Evolutionary conservation across 2,329 filamentous ascomycete species (phyloP).

Genomic region (Aspergillus niger): DNA sequence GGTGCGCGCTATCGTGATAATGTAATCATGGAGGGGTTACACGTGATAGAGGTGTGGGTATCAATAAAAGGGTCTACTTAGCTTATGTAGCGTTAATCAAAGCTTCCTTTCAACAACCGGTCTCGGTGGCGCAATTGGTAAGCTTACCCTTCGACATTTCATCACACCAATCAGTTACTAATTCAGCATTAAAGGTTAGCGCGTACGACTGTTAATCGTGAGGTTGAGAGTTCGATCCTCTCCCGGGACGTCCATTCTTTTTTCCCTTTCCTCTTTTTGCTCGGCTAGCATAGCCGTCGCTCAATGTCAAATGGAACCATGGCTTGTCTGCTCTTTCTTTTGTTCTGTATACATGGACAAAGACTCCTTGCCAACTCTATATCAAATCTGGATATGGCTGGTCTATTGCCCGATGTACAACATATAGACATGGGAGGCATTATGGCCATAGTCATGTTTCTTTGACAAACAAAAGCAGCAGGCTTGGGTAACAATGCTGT

Average conservation of each 20-base stretch:
- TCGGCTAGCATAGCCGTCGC: neutral
- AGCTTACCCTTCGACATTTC: neutral
- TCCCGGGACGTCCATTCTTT: neutral
- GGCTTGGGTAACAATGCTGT: too few relatives aligned
- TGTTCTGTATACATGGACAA: neutral
- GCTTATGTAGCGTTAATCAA: neutral
- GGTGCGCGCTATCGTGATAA: conserved; percentile 22
- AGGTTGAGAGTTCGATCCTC: conserved; percentile 6
- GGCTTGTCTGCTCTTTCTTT: neutral
- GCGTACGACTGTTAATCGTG: conserved; percentile 6
- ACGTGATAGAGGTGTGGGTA: conserved; percentile 1
- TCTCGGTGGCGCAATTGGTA: conserved; percentile 2
- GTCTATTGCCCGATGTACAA: neutral
- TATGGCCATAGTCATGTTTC: too few relatives aligned
- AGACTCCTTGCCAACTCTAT: too few relatives aligned
- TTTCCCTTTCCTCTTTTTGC: neutral
- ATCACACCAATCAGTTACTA: neutral
- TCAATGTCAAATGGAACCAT: neutral
- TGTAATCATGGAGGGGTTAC: conserved; percentile 22
- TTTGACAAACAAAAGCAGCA: too few relatives aligned
- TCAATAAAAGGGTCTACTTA: neutral
- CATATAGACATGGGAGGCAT: too few relatives aligned
- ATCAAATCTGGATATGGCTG: too few relatives aligned
- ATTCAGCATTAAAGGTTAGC: neutral
- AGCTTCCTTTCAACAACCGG: too few relatives aligned